phyloP scores from a whole-genome alignment of 2,329 filamentous ascomycete genomes.

The Apiospora aurea region DNA sequence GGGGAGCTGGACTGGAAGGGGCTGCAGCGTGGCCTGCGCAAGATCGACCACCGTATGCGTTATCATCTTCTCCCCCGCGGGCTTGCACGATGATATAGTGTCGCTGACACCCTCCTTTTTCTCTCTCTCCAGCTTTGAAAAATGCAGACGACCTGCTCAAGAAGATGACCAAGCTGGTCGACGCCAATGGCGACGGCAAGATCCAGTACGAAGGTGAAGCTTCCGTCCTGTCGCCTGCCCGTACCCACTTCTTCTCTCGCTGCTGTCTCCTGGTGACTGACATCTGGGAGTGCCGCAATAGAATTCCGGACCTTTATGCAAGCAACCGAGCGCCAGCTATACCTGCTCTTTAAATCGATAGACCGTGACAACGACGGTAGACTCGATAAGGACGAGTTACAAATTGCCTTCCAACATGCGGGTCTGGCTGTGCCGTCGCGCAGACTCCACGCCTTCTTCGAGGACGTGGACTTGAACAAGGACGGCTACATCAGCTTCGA shows the following conservation, averaged over 20 bases:
- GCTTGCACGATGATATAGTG: conserved; percentile 14
- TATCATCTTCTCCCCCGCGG: conserved; percentile 8
- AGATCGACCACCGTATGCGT: conserved; percentile 87
- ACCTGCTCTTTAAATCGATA: conserved; percentile 82
- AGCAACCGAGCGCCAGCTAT: conserved; percentile 84
- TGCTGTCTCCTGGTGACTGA: neutral
- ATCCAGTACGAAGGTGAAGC: conserved; percentile 84
- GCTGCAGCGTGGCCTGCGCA: conserved; percentile 82
- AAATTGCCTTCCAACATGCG: conserved; percentile 76
- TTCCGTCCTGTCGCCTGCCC: conserved; percentile 10
- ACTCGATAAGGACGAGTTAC: conserved; percentile 86
- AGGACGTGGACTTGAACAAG: conserved; percentile 86
- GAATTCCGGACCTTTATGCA: conserved; percentile 92
- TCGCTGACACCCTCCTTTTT: conserved; percentile 30
- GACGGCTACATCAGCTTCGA: conserved; percentile 90
- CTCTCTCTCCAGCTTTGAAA: conserved; percentile 68
- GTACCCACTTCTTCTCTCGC: neutral
- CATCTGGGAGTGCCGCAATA: conserved; percentile 46
- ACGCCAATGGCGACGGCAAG: conserved; percentile 84
- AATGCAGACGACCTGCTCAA: conserved; percentile 88
- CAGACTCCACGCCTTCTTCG: conserved; percentile 85
- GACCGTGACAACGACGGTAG: conserved; percentile 86
- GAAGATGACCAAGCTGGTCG: conserved; percentile 81
- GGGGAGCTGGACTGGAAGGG: conserved; percentile 86
- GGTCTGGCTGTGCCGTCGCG: conserved; percentile 80